Evolutionary conservation across 192 early-diverging fungal genomes (phyloP).

Genomic region (Chytriomyces hyalinus): DNA sequence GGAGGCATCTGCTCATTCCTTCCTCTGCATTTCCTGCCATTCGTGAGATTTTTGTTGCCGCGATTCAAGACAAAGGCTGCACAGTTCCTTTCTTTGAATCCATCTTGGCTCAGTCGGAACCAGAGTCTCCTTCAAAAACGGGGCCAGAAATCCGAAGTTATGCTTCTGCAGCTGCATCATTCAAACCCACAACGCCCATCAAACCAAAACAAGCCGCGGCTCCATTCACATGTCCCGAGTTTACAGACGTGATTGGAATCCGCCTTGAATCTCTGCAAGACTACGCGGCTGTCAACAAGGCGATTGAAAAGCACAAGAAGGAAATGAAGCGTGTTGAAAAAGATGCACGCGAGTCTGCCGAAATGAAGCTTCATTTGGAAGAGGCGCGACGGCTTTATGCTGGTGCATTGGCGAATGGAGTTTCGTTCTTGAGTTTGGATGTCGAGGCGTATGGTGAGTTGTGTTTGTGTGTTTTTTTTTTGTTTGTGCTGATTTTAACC

Average conservation of each 20-base stretch:
- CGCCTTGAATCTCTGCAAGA: conserved; percentile 1
- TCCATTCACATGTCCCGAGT: background rate
- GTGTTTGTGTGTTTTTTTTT: background rate
- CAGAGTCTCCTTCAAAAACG: too few species aligned
- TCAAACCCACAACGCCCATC: background rate
- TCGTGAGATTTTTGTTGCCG: background rate
- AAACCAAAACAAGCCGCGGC: background rate
- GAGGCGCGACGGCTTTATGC: background rate
- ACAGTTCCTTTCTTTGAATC: too few species aligned
- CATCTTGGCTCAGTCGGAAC: too few species aligned
- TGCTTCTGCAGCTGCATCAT: conserved; percentile 8
- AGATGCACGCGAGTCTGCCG: conserved; percentile 4
- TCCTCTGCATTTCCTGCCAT: background rate
- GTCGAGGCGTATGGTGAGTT: conserved; percentile 25
- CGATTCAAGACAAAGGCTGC: background rate
- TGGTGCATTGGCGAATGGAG: background rate
- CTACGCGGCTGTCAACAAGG: conserved; percentile 22
- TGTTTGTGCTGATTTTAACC: background rate
- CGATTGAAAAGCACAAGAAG: conserved; percentile 28
- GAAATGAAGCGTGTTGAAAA: conserved; percentile 20
- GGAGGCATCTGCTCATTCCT: conserved; percentile 23
- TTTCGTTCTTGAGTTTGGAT: conserved; percentile 28
- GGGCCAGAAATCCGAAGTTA: background rate
- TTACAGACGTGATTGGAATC: conserved; percentile 31
- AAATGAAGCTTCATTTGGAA: background rate